Conservation (phyloP, 441 rosid genomes). For the Gossypium aridum region DNA sequence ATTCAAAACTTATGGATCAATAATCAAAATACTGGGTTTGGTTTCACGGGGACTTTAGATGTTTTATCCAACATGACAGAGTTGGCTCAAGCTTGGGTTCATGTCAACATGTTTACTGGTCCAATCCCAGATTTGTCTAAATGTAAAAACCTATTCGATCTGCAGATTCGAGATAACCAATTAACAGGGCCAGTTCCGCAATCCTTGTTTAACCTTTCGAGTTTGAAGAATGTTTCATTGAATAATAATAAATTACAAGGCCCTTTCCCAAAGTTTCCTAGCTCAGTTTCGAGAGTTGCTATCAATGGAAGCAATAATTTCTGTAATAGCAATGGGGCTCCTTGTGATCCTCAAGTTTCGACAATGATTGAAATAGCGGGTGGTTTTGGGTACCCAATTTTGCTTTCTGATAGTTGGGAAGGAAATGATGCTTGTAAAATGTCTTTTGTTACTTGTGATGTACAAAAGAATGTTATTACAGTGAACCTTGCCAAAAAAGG, state of each 20-base stretch:
- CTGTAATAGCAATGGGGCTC: slow-evolving; percentile 25
- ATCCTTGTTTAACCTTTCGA: slow-evolving; percentile 29
- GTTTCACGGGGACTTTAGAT: slow-evolving; percentile 49
- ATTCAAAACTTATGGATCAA: slow-evolving; percentile 60
- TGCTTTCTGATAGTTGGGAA: slow-evolving; percentile 43
- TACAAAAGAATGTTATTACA: slow-evolving; percentile 21
- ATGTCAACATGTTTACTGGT: slow-evolving; percentile 57
- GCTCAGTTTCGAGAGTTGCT: slow-evolving; percentile 10
- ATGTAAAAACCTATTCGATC: slow-evolving; percentile 36
- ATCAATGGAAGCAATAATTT: slow-evolving; percentile 23
- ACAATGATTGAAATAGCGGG: slow-evolving; percentile 40
- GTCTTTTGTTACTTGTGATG: slow-evolving; percentile 37
- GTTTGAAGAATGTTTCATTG: slow-evolving; percentile 40
- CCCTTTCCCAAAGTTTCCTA: slow-evolving; percentile 37
- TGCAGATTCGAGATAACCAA: slow-evolving; percentile 61
- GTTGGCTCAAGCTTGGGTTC: slow-evolving; percentile 59
- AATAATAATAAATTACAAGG: slow-evolving; percentile 65
- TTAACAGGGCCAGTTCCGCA: slow-evolving; percentile 56
- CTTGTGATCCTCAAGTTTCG: slow-evolving; percentile 45
- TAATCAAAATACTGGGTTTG: slow-evolving; percentile 51
- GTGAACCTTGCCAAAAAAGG: slow-evolving; percentile 37
- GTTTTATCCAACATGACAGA: slow-evolving; percentile 51
- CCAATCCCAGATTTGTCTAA: slow-evolving; percentile 63
- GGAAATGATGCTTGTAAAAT: slow-evolving; percentile 48
- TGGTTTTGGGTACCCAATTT: slow-evolving; percentile 48